Base-by-base conservation (phyloP, 768 basidiomycete species). In the Boletus reticuloceps region DNA sequence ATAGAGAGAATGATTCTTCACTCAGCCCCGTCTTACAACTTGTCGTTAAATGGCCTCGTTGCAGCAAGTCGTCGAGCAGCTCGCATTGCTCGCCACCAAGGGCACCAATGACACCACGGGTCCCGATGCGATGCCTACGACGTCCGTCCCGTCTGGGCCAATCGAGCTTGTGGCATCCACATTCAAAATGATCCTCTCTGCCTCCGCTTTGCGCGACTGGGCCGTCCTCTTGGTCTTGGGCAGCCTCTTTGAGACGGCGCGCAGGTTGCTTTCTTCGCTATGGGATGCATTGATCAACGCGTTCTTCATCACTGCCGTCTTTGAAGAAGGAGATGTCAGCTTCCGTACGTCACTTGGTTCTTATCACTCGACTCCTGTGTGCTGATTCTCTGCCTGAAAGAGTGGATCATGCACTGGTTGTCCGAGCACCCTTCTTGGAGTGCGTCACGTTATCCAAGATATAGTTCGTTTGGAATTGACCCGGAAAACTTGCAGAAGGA, bases 341-440 rank as follows among this genome's bases (percentile, higher is more conserved):
- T 87, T 78, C 60, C 68, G 86, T 86, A 61, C 12, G 83, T 59
- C 20, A 3, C 38, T 37, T 12, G 59, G 45, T 29, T 57, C 5
- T 32, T 3, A 31, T n/a, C 2, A 9, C n/a, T 32, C 38, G 17
- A 17, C 41, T 1, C 6, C 40, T 46, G 31, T 44, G 51, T 55
- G 31, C 51, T 50, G 46, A 51, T 22, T 22, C 36, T 19, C 29
- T 31, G 20, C 32, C 46, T 38, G 38, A 27, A 53, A 88, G 86
- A 78, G 38, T 90, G 88, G 88, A 76, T 89, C 62, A 79, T 88
- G 78, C 69, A 77, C 39, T 90, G 88, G 87, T 68, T 89, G 1
- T 82, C 84, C 5, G 75, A 77, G 49, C 82, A 83, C 40, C 77
- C 82, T 19, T 72, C 78, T n/a, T 88, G 84, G 84, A 70, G 77